These are phyloP conservation scores for Starmerella bacillaris DNA, from an alignment of 805 yeast genomes.

Conservation along the genomic window DNA sequence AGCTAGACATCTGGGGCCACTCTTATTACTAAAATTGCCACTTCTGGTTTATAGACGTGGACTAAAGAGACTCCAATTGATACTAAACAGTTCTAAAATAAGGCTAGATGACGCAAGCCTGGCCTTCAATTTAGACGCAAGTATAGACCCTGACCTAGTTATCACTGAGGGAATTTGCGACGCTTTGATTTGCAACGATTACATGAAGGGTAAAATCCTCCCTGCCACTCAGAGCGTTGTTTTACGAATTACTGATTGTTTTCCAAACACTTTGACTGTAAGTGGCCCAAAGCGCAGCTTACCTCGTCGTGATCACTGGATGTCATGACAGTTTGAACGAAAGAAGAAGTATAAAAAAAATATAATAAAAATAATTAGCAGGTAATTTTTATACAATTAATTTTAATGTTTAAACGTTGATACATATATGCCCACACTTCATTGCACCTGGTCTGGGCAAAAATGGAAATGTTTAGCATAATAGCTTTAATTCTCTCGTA, in stretches of 20 bases:
- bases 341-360: no score
- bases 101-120: conserved; percentile 2
- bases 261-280: conserved; percentile 14
- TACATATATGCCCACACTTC: no score
- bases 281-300: conserved; percentile 1
- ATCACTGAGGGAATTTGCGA: conserved; percentile 22
- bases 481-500: no score
- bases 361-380: no score
- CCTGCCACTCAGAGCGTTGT: conserved; percentile 14
- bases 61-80: conserved; percentile 11
- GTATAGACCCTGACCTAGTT: conserved; percentile 11
- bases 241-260: conserved; percentile 13
- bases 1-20: conserved; percentile 15
- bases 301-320: conserved; percentile 7
- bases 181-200: conserved; percentile 22
- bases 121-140: conserved; percentile 6
- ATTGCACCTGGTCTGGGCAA: no score
- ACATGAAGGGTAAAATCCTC: conserved; percentile 23
- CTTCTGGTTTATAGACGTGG: conserved; percentile 20
- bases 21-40: conserved; percentile 18
- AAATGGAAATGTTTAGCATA: no score
- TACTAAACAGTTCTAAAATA: conserved; percentile 1
- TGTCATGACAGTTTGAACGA: no score
- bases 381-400: no score
- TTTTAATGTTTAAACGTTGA: no score